Conservation (phyloP, 108 stramenopile genomes). For the Skeletonema tropicum region DNA sequence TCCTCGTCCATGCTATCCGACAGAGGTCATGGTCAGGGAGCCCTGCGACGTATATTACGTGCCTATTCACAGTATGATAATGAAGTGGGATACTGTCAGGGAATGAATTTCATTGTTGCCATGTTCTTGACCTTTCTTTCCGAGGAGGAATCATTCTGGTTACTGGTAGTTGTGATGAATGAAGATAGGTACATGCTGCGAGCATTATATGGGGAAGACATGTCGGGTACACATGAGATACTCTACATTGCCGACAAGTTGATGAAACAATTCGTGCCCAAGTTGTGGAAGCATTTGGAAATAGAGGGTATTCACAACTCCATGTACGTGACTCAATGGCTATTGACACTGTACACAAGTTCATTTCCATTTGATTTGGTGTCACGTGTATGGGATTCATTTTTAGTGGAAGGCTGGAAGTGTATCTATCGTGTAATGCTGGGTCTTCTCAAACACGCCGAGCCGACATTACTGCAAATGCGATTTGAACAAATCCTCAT, state of each 20-base stretch:
- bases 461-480: constrained; percentile 58
- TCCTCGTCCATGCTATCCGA: neutral
- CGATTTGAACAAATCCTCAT: constrained; percentile 80
- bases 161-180: constrained; percentile 83
- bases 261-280: constrained; percentile 79
- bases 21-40: constrained; percentile 61
- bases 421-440: constrained; percentile 95
- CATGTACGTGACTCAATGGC: constrained; percentile 98
- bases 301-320: constrained; percentile 86
- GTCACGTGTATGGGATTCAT: constrained; percentile 92
- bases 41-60: constrained; percentile 77
- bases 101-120: constrained; percentile 95
- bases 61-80: constrained; percentile 86
- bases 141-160: constrained; percentile 89
- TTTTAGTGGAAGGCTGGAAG: constrained; percentile 93
- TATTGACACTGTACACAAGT: constrained; percentile 94
- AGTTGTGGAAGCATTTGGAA: constrained; percentile 80
- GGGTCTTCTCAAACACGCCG: constrained; percentile 76
- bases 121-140: constrained; percentile 85
- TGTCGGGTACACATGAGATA: constrained; percentile 79
- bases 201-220: constrained; percentile 78
- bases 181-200: constrained; percentile 75
- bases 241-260: constrained; percentile 91
- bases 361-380: constrained; percentile 95
- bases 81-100: constrained; percentile 95